Evolutionary conservation across 352 stramenopile species (phyloP).

Genomic region (Phytopythium kandeliae): DNA sequence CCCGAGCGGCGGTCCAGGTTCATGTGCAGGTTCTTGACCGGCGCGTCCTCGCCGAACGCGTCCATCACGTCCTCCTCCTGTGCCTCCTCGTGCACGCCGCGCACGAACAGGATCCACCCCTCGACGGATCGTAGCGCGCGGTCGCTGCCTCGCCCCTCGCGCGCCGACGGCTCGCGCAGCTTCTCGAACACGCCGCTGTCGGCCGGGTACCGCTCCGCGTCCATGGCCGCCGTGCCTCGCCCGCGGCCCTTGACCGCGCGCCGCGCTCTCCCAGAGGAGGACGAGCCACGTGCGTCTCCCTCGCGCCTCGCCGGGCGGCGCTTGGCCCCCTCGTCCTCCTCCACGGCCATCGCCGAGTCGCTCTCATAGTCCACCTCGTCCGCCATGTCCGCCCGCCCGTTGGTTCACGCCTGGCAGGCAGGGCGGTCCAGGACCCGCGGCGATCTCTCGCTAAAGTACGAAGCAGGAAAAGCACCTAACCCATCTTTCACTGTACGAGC

Average conservation of each 20-base stretch:
- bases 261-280: conserved; percentile 2
- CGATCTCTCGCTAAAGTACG: too few species aligned
- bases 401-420: neutral
- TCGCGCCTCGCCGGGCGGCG: conserved; percentile 8
- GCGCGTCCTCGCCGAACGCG: conserved; percentile 92
- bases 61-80: conserved; percentile 96
- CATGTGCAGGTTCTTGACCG: conserved; percentile 95
- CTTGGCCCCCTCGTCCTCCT: conserved; percentile 53
- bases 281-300: neutral
- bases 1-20: conserved; percentile 94
- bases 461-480: too few species aligned
- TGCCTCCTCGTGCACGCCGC: conserved; percentile 93
- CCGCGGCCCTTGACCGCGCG: conserved; percentile 73
- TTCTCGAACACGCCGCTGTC: conserved; percentile 81
- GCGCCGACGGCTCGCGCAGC: conserved; percentile 21
- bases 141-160: conserved; percentile 27
- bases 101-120: conserved; percentile 97
- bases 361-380: conserved; percentile 87
- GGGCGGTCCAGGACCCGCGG: too few species aligned
- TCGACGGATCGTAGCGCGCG: conserved; percentile 86
- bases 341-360: conserved; percentile 78
- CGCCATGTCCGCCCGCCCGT: conserved; percentile 44
- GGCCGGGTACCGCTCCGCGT: conserved; percentile 60
- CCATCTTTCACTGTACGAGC: too few species aligned
- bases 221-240: conserved; percentile 56